A percentile compares a stretch with the other conserved stretches of the same genome.
phyloP scores from a whole-genome alignment of 768 basidiomycete species.

The Leucocoprinus birnbaumii region DNA sequence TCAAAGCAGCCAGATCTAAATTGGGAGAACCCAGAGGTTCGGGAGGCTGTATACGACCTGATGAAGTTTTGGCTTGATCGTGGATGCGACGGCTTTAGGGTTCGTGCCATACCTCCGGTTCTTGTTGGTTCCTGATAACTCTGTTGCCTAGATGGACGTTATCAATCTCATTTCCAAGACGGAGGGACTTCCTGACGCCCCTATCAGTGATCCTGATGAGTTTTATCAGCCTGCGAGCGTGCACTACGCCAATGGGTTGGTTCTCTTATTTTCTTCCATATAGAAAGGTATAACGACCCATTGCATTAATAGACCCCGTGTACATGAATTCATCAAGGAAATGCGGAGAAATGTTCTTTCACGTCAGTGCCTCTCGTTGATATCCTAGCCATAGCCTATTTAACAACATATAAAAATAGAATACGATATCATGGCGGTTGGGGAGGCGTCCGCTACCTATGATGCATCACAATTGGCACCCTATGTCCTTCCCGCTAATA shows the following conservation, averaged over 20 bases:
- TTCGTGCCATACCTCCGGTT: constrained; percentile 28
- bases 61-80: constrained; percentile 76
- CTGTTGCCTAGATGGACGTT: constrained; percentile 61
- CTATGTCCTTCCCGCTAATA: constrained; percentile 54
- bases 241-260: constrained; percentile 60
- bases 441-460: constrained; percentile 61
- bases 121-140: neutral
- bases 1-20: constrained; percentile 74
- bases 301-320: constrained; percentile 46
- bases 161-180: constrained; percentile 69
- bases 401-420: constrained; percentile 26
- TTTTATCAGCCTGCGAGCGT: constrained; percentile 52
- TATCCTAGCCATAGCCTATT: no score
- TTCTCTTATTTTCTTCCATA: no score
- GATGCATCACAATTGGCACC: constrained; percentile 46
- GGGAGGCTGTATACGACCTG: constrained; percentile 55
- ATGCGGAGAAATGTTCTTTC: constrained; percentile 63
- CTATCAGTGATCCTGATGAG: constrained; percentile 46
- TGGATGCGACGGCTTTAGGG: constrained; percentile 75
- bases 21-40: constrained; percentile 67
- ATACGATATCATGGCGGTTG: constrained; percentile 60
- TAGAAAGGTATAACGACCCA: neutral
- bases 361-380: constrained; percentile 25
- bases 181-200: constrained; percentile 63
- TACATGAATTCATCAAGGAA: constrained; percentile 67